Base-by-base conservation (phyloP, 371 early-diverging fungal genomes). In the Apophysomyces elegans region DNA sequence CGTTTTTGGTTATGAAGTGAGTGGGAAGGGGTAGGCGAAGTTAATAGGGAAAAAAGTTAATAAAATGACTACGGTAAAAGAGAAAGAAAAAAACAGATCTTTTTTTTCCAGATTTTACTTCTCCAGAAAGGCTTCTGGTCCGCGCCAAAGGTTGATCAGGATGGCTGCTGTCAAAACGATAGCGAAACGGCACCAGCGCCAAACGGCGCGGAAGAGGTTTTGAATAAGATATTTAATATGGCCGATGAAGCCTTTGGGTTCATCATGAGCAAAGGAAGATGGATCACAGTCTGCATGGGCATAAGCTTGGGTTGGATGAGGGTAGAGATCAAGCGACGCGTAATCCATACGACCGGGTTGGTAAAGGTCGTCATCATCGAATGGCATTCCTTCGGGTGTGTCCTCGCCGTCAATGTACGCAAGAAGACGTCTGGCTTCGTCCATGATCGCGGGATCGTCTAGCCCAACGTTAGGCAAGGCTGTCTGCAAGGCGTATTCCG, bases 151-250 rank as follows among this genome's bases (percentile, higher is more conserved):
- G 59, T 84, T 85, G 58, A 87, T 83, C 14, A 84, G 68, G 7
- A 86, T 63, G 1, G 86, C 86, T 4, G 85, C 78, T 16, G 74
- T 65, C 37, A 87, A 65, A 45, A 86, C 72, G 16, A 83, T 61
- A 6, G 83, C 66, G 67, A 86, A 87, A n/a, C 84, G 75, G 75
- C 79, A 82, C 86, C 86, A 87, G 12, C 83, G 77, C 78, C 81
- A 81, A 43, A 66, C 38, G 7, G 63, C 64, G 38, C 76, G 58
- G 56, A 83, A 66, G 43, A 79, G 38, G 57, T 70, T 58, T 46
- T 68, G 71, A 35, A 82, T 14, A 47, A 78, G 7, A 56, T 64
- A 54, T 44, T 38, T 58, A 18, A 67, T 57, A 16, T 38, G 38
- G n/a, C 64, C 63, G 41, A 54, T 45, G 5, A 70, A 14, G 21